Evolutionary conservation across 2,329 filamentous ascomycete genomes (phyloP).

Genomic region (Claviceps arundinis): DNA sequence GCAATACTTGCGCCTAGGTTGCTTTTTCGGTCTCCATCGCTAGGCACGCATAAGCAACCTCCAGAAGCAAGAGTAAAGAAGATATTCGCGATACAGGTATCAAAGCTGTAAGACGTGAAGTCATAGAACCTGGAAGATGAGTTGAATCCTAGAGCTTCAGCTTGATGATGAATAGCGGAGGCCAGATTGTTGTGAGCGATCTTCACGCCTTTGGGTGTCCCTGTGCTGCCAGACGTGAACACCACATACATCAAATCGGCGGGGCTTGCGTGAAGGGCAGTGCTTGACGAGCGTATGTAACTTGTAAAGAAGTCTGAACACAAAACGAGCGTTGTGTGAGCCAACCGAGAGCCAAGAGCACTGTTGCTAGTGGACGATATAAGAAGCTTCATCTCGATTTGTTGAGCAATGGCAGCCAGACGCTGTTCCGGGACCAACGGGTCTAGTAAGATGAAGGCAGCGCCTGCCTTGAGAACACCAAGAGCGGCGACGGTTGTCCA

Average conservation of each 20-base stretch:
- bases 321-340: neutral
- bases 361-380: neutral
- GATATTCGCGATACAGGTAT: conserved; percentile 2
- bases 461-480: conserved; percentile 35
- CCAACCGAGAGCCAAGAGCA: no score
- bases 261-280: no score
- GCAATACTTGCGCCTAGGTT: neutral
- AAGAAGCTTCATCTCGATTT: no score
- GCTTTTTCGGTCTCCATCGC: conserved; percentile 1
- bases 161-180: conserved; percentile 13
- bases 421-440: conserved; percentile 30
- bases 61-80: conserved; percentile 3
- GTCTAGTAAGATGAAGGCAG: conserved; percentile 32
- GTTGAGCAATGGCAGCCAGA: neutral
- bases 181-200: neutral
- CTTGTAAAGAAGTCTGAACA: neutral
- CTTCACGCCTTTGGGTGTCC: conserved; percentile 12
- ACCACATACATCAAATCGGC: conserved; percentile 9
- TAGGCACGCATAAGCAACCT: conserved; percentile 7
- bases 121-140: conserved; percentile 18
- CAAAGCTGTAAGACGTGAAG: conserved; percentile 6
- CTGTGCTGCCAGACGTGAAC: conserved; percentile 13
- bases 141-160: conserved; percentile 12
- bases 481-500: conserved; percentile 32
- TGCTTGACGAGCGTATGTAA: neutral